Evolutionary conservation across 306 rosid genomes (phyloP).

Genomic region (Castanea crenata): DNA sequence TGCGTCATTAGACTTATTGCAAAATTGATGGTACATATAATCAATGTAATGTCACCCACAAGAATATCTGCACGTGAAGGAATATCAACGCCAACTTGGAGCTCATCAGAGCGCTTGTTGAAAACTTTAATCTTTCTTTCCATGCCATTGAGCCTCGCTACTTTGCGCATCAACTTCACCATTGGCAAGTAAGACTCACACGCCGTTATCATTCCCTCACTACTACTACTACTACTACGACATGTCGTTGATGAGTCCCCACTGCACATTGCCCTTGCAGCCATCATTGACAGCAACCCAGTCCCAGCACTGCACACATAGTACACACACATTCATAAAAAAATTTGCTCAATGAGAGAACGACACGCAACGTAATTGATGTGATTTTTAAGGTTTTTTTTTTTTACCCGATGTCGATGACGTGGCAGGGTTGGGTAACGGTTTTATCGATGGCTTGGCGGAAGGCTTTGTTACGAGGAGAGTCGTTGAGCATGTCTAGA

Average conservation of each 20-base stretch:
- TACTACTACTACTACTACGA: not conserved
- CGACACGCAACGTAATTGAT: not conserved
- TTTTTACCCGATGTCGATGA: slow-evolving; percentile 82
- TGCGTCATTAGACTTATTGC: no score
- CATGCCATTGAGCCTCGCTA: slow-evolving; percentile 59
- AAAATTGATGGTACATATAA: no score
- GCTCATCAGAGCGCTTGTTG: slow-evolving; percentile 92
- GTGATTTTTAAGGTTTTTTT: not conserved
- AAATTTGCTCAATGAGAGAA: not conserved
- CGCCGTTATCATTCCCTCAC: slow-evolving; percentile 61
- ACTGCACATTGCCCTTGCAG: slow-evolving; percentile 73
- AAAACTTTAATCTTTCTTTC: slow-evolving; percentile 57
- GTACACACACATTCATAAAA: not conserved
- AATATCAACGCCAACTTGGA: slow-evolving; percentile 58
- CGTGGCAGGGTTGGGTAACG: slow-evolving; percentile 64
- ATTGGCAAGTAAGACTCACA: slow-evolving; percentile 98
- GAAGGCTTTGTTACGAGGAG: slow-evolving; percentile 64
- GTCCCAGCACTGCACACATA: slow-evolving; percentile 74
- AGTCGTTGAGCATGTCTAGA: slow-evolving; percentile 90
- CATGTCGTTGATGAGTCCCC: slow-evolving; percentile 23
- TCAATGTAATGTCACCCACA: slow-evolving; percentile 42
- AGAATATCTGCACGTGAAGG: slow-evolving; percentile 69
- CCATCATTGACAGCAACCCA: slow-evolving; percentile 95
- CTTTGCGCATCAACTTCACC: slow-evolving; percentile 89
- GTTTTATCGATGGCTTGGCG: slow-evolving; percentile 77